Evolutionary conservation across 192 early-diverging fungal genomes (phyloP), one percentile per base, ranked within the genome.

Genomic region (Polychytrium aggregatum): DNA sequence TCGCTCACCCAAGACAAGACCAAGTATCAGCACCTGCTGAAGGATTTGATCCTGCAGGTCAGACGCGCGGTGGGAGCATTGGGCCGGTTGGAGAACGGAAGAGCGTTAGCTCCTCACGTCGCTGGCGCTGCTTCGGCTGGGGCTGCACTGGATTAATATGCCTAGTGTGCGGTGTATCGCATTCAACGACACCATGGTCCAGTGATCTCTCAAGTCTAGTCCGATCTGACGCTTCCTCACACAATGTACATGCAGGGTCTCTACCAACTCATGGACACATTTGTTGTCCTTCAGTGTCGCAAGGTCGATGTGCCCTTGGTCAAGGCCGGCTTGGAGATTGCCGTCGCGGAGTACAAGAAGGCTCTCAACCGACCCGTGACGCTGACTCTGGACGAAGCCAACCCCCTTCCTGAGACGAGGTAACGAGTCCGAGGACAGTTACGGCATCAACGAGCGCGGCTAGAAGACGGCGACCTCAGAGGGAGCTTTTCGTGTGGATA

Each of bases 211-310:
- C 16, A 17, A 24, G 13, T 48, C n/a, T 17, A 51, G 5, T 21
- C 26, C 30, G 4, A 42, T 29, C 35, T 57, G 24, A 44, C 10
- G 20, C 21, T 49, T 7, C 59, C 18, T 13, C 7, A 20, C 28
- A 1, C 14, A 11, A 14, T 24, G 28, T 68, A 21, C 17, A 24
- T 36, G 3, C 39, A 82, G 82, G 82, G 82, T 7, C 74, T 93
- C 39, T 84, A 78, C 64, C 76, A 85, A 50, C 70, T 98, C n/a
- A 83, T 92, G 77, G 93, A 97, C 52, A 46, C 67, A 21, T 63
- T 79, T 0, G 76, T 96, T 18, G 62, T 55, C 18, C 61, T 96
- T 26, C 74, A 74, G 41, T 81, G 75, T 49, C 84, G 88, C 50
- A 69, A 83, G 61, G 52, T 51, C 14, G 93, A 97, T 59, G 48